Percentiles rank a stretch among this genome's conserved stretches.
These are phyloP conservation scores for Carex sylvatica DNA, from an alignment of 202 grass and related monocot genomes.

Conservation along the genomic window DNA sequence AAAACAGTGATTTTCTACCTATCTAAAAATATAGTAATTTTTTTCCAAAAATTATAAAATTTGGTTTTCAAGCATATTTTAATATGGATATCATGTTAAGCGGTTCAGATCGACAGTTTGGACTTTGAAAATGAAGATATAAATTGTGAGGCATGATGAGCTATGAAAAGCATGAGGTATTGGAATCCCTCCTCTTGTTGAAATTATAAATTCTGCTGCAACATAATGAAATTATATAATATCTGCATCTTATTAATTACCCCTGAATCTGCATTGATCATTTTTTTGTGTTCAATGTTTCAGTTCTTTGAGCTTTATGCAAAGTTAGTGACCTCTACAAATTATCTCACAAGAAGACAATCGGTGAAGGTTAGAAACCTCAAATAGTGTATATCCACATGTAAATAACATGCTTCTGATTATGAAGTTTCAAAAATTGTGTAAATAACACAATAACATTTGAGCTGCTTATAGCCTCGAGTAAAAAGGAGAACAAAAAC, in stretches of 20 bases:
- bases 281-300: constrained; percentile 1
- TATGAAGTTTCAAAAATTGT: not conserved
- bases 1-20: too few relatives aligned
- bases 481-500: not conserved
- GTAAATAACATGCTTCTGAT: not conserved
- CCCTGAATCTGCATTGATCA: not conserved
- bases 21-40: too few relatives aligned
- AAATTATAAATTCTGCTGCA: not conserved
- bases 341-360: constrained; percentile 99
- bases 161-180: too few relatives aligned
- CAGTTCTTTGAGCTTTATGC: constrained; percentile 98
- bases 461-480: not conserved
- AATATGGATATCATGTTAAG: too few relatives aligned
- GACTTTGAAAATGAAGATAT: too few relatives aligned
- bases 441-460: not conserved
- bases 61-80: too few relatives aligned
- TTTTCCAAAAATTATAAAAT: too few relatives aligned
- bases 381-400: not conserved
- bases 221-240: not conserved
- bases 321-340: constrained; percentile 74
- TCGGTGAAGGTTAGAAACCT: constrained; percentile 74
- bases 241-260: not conserved
- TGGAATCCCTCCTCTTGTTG: too few relatives aligned
- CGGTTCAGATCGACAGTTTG: too few relatives aligned
- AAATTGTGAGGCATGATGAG: too few relatives aligned